A percentile compares a stretch with the other conserved stretches of the same genome.
Evolutionary conservation across 331 rosid genomes (phyloP).

Genomic region (Pyracantha coccinea): DNA sequence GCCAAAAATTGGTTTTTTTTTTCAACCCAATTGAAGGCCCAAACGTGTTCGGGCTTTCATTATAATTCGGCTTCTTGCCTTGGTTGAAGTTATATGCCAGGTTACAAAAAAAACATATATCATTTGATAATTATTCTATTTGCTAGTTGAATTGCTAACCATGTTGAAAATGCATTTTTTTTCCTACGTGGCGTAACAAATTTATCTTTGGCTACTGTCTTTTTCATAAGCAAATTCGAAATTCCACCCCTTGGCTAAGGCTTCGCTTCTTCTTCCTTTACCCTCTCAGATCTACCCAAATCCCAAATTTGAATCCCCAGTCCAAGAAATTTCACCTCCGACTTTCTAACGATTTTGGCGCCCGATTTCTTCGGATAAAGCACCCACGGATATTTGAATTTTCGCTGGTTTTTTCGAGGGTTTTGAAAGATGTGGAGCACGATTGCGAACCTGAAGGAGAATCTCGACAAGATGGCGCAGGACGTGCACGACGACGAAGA

Average conservation of each 20-base stretch:
- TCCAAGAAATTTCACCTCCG: not conserved
- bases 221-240: not conserved
- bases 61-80: too few relatives aligned
- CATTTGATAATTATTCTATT: too few relatives aligned
- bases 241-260: not conserved
- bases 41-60: too few relatives aligned
- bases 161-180: too few relatives aligned
- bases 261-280: not conserved
- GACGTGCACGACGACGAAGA: slow-evolving; percentile 66
- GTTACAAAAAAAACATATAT: too few relatives aligned
- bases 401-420: slow-evolving; percentile 5
- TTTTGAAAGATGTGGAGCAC: slow-evolving; percentile 58
- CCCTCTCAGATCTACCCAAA: slow-evolving; percentile 18
- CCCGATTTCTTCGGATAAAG: not conserved
- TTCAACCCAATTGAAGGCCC: too few relatives aligned
- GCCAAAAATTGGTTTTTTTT: too few relatives aligned
- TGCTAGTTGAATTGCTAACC: too few relatives aligned
- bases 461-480: slow-evolving; percentile 74
- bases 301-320: not conserved
- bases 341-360: not conserved
- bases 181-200: too few relatives aligned
- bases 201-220: too few relatives aligned
- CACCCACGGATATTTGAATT: not conserved
- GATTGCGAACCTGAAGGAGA: slow-evolving; percentile 82
- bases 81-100: too few relatives aligned